These are phyloP conservation scores for Backusella tuberculispora DNA, from an alignment of 192 early-diverging fungal species.

Conservation along the genomic window DNA sequence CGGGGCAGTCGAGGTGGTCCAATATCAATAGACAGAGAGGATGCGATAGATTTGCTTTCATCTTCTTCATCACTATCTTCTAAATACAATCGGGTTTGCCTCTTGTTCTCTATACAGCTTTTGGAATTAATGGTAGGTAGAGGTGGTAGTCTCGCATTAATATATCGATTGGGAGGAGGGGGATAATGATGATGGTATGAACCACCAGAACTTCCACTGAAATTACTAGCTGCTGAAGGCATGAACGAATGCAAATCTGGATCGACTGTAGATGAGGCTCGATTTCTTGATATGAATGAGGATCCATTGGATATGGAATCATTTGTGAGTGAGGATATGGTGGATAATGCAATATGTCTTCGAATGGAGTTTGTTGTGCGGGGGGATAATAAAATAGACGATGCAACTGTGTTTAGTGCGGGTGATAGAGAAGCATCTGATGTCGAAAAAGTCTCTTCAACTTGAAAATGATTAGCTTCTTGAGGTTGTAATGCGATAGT, in stretches of 20 bases:
- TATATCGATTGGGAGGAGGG: background rate
- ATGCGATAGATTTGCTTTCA: constrained; percentile 5
- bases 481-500: constrained; percentile 28
- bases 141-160: constrained; percentile 32
- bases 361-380: constrained; percentile 17
- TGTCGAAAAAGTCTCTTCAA: constrained; percentile 27
- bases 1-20: constrained; percentile 32
- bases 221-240: background rate
- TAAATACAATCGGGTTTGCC: constrained; percentile 32
- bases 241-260: background rate
- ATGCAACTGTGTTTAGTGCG: constrained; percentile 31
- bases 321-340: constrained; percentile 26
- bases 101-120: constrained; percentile 9
- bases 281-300: background rate
- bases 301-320: constrained; percentile 7
- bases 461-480: constrained; percentile 1
- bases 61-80: constrained; percentile 42
- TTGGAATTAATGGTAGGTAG: constrained; percentile 5
- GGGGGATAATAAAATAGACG: constrained; percentile 33
- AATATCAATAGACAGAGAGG: background rate
- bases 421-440: constrained; percentile 21
- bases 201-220: background rate
- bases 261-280: constrained; percentile 15
- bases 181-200: too few relatives aligned
- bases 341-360: constrained; percentile 24